These are phyloP conservation scores for Neofusicoccum parvum DNA, from an alignment of 2,329 filamentous ascomycete species.

Conservation along the genomic window DNA sequence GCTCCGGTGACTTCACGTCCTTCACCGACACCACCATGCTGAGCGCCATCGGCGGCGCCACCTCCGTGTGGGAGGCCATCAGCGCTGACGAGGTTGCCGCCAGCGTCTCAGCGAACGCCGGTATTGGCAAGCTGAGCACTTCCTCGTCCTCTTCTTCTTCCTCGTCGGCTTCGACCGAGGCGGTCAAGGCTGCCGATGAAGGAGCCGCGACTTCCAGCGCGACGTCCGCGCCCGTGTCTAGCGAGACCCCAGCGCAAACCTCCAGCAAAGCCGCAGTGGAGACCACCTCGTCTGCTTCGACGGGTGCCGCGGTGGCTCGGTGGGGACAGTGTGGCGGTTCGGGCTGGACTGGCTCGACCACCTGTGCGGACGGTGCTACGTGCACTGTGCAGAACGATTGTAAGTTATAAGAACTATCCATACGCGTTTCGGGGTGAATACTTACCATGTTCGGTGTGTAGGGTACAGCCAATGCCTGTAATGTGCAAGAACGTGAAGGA, in stretches of 20 bases:
- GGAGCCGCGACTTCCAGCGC: not conserved
- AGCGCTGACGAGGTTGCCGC: not conserved
- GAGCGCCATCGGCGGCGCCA: not conserved
- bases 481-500: not conserved
- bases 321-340: not conserved
- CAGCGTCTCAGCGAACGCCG: constrained; percentile 7
- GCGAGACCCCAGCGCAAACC: not conserved
- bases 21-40: constrained; percentile 11
- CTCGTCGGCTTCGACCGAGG: not conserved
- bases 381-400: constrained; percentile 1
- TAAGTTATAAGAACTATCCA: not conserved
- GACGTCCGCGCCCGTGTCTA: not conserved
- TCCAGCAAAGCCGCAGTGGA: not conserved
- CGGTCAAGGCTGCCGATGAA: not conserved
- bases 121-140: constrained; percentile 12
- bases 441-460: not conserved
- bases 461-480: constrained; percentile 5
- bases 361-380: not conserved
- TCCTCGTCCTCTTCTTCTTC: not conserved
- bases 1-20: constrained; percentile 19
- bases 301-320: not conserved
- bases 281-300: not conserved
- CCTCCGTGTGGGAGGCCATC: not conserved
- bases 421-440: too few relatives aligned
- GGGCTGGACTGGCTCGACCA: not conserved